Base-by-base conservation (phyloP, 495 filamentous ascomycete species). In the Chlorociboria aeruginascens region DNA sequence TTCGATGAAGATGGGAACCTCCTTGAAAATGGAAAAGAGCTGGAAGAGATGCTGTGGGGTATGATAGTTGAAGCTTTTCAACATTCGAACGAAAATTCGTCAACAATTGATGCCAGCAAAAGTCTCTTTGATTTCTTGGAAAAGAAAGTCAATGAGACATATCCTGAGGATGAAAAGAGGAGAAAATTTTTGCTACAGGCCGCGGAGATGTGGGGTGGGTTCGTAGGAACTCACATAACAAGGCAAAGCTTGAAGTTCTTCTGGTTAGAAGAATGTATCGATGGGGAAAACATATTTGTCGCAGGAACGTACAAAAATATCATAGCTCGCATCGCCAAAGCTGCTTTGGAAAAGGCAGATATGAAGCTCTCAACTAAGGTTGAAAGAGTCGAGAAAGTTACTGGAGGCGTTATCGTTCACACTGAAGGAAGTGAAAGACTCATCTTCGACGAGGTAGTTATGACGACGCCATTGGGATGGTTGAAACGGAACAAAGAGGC, bases 261-360 rank as follows among this genome's bases (percentile, higher is more conserved):
- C 56, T 90, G 82, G 73, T 60, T 98, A n/a, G 92, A 98, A 63
- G 88, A 96, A 65, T 89, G 83, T 49, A 81, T 95, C 56, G 89
- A 93, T 57, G 89, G 89, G 40, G 90, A 86, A 54, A 96, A 95
- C 60, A 72, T 85, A 29, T 93, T 96, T 57, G 82, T 89, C 43
- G 82, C 87, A 3, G 86, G 81, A 16, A 95, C 90, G 3, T 95
- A 96, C 60, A 69, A 78, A 45, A 76, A 77, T 39, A 85, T 96
- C 38, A 68, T 96, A 2, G 63, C 77, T 7, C 66, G 69, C 34
- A 74, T 95, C 20, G 76, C 87, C 2, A 73, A 71, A 39, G 69
- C 78, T 2, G 85, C 77, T 6, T 52, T 78, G 1, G 66, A 78
- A 34, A 66, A 76, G 0, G 82, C 83, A 1, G 69, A 80, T 6